Conservation (phyloP, 1,284 basidiomycete species). For the Cryptococcus hybrid region DNA sequence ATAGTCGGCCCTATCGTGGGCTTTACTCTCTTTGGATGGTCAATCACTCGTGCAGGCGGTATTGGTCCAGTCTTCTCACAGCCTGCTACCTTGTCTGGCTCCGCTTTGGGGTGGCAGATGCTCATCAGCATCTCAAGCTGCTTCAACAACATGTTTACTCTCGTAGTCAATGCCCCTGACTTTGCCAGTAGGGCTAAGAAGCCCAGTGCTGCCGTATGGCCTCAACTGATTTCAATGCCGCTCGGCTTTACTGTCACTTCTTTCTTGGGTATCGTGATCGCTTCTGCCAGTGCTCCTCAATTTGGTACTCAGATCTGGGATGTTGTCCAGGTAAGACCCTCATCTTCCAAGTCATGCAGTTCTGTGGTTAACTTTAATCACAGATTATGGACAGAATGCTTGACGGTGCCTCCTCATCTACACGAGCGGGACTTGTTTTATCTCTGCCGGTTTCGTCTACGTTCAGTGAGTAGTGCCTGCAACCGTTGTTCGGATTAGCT, state of each 20-base stretch:
- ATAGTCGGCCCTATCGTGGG: conserved; percentile 64
- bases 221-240: conserved; percentile 71
- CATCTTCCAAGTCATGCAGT: not conserved
- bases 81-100: conserved; percentile 65
- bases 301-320: conserved; percentile 78
- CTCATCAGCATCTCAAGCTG: conserved; percentile 71
- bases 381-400: conserved; percentile 43
- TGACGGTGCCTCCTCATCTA: conserved; percentile 20
- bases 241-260: conserved; percentile 72
- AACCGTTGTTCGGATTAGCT: too few species aligned
- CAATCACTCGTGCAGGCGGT: conserved; percentile 72
- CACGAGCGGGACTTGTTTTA: conserved; percentile 54
- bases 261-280: conserved; percentile 81
- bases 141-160: conserved; percentile 18
- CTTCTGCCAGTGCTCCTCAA: conserved; percentile 71
- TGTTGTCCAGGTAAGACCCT: conserved; percentile 25
- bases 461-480: conserved; percentile 24
- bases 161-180: conserved; percentile 61
- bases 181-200: conserved; percentile 71
- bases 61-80: conserved; percentile 75
- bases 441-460: conserved; percentile 55
- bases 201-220: conserved; percentile 65
- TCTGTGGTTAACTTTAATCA: not conserved
- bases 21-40: conserved; percentile 77
- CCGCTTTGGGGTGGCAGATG: conserved; percentile 75